Percentiles rank a stretch among this genome's conserved stretches.
phyloP scores from a whole-genome alignment of 202 grass and related monocot genomes.

The Miscanthus sacchariflorus region DNA sequence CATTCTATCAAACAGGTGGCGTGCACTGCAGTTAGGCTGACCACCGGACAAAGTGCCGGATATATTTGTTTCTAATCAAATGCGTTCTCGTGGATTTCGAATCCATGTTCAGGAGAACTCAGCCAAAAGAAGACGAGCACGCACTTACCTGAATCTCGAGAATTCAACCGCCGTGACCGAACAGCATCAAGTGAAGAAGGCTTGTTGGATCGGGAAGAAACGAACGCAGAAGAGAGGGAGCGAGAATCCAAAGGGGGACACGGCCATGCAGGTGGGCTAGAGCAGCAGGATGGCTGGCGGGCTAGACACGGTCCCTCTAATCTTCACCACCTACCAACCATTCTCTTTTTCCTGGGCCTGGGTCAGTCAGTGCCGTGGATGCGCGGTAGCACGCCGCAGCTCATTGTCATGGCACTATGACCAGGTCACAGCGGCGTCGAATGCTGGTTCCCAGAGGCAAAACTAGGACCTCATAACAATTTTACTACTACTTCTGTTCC shows the following conservation, averaged over 20 bases:
- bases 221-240: neutral
- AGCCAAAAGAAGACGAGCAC: neutral
- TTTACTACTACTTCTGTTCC: no score
- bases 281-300: neutral
- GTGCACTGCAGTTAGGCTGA: neutral
- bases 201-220: neutral
- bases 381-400: neutral
- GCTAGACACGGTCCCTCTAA: neutral
- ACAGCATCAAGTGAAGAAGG: neutral
- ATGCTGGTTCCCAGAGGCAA: no score
- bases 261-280: neutral
- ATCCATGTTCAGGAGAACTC: neutral
- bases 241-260: neutral
- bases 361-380: neutral
- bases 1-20: conserved; percentile 48
- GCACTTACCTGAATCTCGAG: neutral
- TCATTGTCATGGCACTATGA: neutral
- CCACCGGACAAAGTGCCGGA: neutral
- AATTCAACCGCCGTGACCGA: neutral
- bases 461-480: no score
- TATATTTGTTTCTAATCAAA: neutral
- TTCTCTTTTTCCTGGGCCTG: neutral
- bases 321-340: neutral
- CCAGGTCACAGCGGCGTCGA: neutral
- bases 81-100: no score